Evolutionary conservation across 1,284 basidiomycete genomes (phyloP), one percentile per base, ranked within the genome.

Genomic region (Takashimella tepidaria): DNA sequence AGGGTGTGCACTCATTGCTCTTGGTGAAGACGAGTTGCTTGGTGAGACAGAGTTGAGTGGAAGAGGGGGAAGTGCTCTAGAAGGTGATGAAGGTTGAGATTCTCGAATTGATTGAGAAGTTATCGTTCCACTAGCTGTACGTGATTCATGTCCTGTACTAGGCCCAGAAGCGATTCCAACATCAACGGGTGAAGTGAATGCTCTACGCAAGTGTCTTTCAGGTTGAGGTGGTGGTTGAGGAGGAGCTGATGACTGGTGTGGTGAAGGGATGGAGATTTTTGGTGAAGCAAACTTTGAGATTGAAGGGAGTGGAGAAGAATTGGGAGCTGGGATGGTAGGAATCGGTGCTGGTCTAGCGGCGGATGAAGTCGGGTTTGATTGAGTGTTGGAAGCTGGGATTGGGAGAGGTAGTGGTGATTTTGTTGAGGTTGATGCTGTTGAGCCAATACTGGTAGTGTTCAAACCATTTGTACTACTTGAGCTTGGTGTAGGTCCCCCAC

Each of bases 201-300:
- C 68, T 8, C 71, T 51, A 11, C 60, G 56, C 4, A 67, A 54
- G 51, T 73, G 72, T 20, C 72, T 54, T 45, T 71, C 68, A 5
- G 72, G 72, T 47, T 72, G 69, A 21, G 72, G 72, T 24, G 72
- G 70, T 1, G 69, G 69, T 49, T 64, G 62, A n/a, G 70, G 72
- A 3, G 68, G 67, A 10, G 54, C 54, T n/a, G 56, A 54, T 3
- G 57, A 56, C 3, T 55, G 41, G 22, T 41, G 24, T 20, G 50
- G 49, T 3, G 50, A 54, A 19, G 54, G 58, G 6, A 54, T 44
- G 11, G 53, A 46, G 22, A 59, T 59, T 37, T 49, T 53, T 11
- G 58, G 59, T 41, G 44, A 57, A 4, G 60, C 61, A 16, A 56
- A 61, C 5, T 61, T 40, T 10, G 60, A 53, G 22, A 59, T 47